Evolutionary conservation across 352 stramenopile species (phyloP), one percentile per base, ranked within the genome.

Genomic region (Phytophthora hybrid): DNA sequence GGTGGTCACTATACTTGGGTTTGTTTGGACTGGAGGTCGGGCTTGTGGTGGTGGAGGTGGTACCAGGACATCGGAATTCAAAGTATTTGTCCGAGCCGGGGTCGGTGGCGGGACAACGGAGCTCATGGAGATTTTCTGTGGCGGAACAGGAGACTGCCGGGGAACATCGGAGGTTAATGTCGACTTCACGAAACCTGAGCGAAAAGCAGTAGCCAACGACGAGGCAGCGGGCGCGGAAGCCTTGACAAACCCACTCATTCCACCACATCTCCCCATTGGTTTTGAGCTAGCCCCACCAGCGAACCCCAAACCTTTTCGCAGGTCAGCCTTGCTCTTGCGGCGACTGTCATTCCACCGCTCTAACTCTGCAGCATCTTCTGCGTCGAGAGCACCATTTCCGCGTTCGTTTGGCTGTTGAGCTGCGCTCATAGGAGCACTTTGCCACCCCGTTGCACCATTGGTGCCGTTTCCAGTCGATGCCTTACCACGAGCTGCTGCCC

Each of bases 271-370:
- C 19, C n/a, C 60, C 49, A 49, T 19, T 59, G 65, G 14, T n/a
- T 68, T 62, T 31, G 47, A 37, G 61, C 41, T 66, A 2, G 66
- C 51, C 64, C 53, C 10, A 13, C 68, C 66, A 39, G 67, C 69
- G 52, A 96, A 94, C 0, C 89, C 89, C 16, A 96, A 69, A 21
- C 89, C 90, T 83, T 90, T 87, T 6, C 88, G 83, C 66, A 88
- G 81, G 1, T 92, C 87, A 14, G 80, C 73, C 47, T 92, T 93
- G 32, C 63, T 86, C 31, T 88, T 94, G 8, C 74, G 75, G 10
- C 77, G 77, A 53, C 58, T 89, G n/a, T 82, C 73, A 19, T 79
- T 83, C 84, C 83, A 95, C 19, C 86, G 80, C 46, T 83, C 71
- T 69, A 93, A 73, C 54, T 93, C 88, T 31, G 65, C 68, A 16